Evolutionary conservation across 169 alveolate species (phyloP).

Genomic region (Eimeria acervulina): DNA sequence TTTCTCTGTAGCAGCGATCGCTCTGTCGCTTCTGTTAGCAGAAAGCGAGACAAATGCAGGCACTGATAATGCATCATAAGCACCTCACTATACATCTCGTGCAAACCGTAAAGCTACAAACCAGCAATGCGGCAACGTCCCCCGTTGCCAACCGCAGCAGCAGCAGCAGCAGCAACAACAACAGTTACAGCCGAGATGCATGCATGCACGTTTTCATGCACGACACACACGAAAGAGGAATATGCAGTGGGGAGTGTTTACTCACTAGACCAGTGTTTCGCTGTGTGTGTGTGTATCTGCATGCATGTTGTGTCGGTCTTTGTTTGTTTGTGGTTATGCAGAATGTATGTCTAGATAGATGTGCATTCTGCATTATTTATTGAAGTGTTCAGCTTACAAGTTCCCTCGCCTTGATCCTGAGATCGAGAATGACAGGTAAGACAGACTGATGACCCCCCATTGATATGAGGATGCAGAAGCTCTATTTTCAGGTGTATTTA

Average conservation of each 20-base stretch:
- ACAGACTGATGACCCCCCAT: slow-evolving; percentile 81
- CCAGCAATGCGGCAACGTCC: too few relatives aligned
- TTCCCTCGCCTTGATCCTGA: slow-evolving; percentile 84
- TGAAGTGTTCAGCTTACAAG: slow-evolving; percentile 25
- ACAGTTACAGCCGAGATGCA: too few relatives aligned
- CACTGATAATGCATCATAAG: not conserved
- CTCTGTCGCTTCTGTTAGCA: slow-evolving; percentile 61
- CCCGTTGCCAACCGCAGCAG: too few relatives aligned
- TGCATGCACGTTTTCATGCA: too few relatives aligned
- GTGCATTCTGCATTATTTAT: not conserved
- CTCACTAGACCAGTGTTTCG: too few relatives aligned
- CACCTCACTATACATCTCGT: not conserved
- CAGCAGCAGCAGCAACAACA: too few relatives aligned
- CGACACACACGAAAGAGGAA: too few relatives aligned
- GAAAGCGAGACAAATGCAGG: not conserved
- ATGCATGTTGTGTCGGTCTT: too few relatives aligned
- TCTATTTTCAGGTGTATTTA: not conserved
- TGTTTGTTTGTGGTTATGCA: not conserved
- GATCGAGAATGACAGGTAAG: slow-evolving; percentile 88
- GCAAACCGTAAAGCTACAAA: too few relatives aligned
- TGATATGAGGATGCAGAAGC: not conserved
- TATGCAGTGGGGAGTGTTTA: too few relatives aligned
- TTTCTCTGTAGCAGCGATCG: slow-evolving; percentile 83
- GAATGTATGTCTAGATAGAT: not conserved
- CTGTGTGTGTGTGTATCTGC: too few relatives aligned